These are phyloP conservation scores for Mucor velutinosus DNA, from an alignment of 371 early-diverging fungal genomes.

Conservation along the genomic window DNA sequence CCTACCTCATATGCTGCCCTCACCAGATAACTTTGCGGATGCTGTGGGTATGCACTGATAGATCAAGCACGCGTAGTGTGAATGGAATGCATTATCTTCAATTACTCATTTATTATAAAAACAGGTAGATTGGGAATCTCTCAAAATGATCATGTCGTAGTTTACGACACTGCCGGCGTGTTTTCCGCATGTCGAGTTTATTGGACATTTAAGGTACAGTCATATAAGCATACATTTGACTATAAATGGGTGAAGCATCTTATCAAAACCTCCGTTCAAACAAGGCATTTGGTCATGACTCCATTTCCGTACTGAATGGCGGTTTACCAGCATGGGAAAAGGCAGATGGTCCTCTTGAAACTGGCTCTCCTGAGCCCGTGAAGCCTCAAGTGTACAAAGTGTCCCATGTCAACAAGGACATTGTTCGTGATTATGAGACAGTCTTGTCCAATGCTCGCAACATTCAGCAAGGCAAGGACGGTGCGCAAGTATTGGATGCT, in stretches of 20 bases:
- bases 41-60: slow-evolving; percentile 51
- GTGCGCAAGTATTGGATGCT: slow-evolving; percentile 77
- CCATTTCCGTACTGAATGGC: slow-evolving; percentile 86
- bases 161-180: slow-evolving; percentile 75
- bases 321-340: slow-evolving; percentile 82
- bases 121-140: slow-evolving; percentile 70
- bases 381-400: slow-evolving; percentile 40
- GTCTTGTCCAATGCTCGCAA: slow-evolving; percentile 53
- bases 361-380: slow-evolving; percentile 12
- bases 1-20: slow-evolving; percentile 85
- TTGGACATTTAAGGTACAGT: slow-evolving; percentile 79
- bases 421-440: slow-evolving; percentile 64
- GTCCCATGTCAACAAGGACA: slow-evolving; percentile 37
- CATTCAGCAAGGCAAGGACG: slow-evolving; percentile 25
- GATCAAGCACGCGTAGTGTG: background rate
- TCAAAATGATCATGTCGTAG: slow-evolving; percentile 72
- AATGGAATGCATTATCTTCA: background rate
- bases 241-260: too few species aligned
- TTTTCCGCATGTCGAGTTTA: slow-evolving; percentile 77
- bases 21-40: slow-evolving; percentile 57
- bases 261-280: background rate
- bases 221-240: background rate
- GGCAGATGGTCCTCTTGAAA: slow-evolving; percentile 48
- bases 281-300: slow-evolving; percentile 82
- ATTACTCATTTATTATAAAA: background rate